Evolutionary conservation across 176 grass and related monocot species (phyloP).

Genomic region (Musa acuminata): DNA sequence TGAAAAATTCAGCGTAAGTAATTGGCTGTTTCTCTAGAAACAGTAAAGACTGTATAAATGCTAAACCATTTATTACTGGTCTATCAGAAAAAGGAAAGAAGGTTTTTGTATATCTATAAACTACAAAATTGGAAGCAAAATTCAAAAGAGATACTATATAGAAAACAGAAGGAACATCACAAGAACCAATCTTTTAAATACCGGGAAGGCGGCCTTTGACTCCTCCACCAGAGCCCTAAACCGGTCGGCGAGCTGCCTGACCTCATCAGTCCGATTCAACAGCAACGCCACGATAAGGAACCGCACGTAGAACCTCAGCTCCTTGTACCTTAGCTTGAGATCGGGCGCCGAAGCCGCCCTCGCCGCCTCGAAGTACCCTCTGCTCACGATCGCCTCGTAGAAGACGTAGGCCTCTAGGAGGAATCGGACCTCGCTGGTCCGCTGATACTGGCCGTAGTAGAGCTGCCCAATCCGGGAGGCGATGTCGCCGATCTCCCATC

Average conservation of each 20-base stretch:
- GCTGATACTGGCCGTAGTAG: conserved; percentile 87
- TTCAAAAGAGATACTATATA: neutral
- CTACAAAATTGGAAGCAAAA: neutral
- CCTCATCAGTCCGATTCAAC: conserved; percentile 53
- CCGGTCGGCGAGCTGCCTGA: conserved; percentile 53
- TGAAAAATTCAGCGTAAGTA: neutral
- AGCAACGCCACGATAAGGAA: conserved; percentile 83
- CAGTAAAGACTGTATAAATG: neutral
- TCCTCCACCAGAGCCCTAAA: conserved; percentile 68
- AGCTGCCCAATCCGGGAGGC: conserved; percentile 99
- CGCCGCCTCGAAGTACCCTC: conserved; percentile 68
- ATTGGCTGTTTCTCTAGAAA: neutral
- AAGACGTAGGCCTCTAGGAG: conserved; percentile 94
- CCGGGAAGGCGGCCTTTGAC: conserved; percentile 62
- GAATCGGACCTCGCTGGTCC: conserved; percentile 82
- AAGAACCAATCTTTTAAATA: conserved; percentile 22
- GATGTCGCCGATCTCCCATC: conserved; percentile 91
- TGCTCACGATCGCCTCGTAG: conserved; percentile 92
- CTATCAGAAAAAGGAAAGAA: neutral
- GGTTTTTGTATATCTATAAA: neutral
- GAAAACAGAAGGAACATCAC: neutral
- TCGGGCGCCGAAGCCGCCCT: conserved; percentile 11
- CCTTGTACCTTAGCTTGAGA: conserved; percentile 74
- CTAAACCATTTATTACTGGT: neutral
- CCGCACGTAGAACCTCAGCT: conserved; percentile 72